Evolutionary conservation across 2,329 filamentous ascomycete genomes (phyloP).

Genomic region (Shiraia bambusicola): DNA sequence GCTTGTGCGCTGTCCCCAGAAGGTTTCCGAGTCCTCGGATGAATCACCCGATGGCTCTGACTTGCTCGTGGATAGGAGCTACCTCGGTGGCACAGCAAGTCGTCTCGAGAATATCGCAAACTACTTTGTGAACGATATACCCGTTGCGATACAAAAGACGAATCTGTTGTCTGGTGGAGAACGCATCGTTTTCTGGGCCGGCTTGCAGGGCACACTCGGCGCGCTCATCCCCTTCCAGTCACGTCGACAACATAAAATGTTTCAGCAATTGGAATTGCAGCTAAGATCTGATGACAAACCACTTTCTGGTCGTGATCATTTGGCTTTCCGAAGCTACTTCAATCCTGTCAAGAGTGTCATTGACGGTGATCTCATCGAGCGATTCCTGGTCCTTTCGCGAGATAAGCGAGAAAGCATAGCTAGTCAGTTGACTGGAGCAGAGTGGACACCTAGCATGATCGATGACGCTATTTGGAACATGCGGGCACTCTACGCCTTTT

Average conservation of each 20-base stretch:
- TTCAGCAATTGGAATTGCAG: conserved; percentile 89
- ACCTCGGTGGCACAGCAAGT: conserved; percentile 86
- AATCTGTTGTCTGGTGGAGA: conserved; percentile 87
- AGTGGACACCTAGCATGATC: conserved; percentile 74
- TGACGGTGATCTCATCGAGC: conserved; percentile 93
- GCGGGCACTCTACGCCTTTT: conserved; percentile 40
- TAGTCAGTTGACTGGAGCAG: conserved; percentile 78
- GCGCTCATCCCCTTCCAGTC: conserved; percentile 89
- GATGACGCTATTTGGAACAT: conserved; percentile 78
- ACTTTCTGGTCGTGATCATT: conserved; percentile 86
- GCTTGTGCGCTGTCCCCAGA: conserved; percentile 83
- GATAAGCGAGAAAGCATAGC: conserved; percentile 97
- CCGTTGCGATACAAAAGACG: conserved; percentile 85
- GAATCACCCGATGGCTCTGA: conserved; percentile 89
- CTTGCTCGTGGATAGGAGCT: conserved; percentile 84
- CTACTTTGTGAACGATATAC: conserved; percentile 88
- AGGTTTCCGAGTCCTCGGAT: conserved; percentile 85
- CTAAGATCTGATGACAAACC: conserved; percentile 77
- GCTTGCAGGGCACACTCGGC: conserved; percentile 90
- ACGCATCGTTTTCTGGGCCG: conserved; percentile 89
- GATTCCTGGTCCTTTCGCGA: conserved; percentile 77
- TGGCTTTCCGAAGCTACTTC: conserved; percentile 95
- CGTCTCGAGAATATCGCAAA: conserved; percentile 83
- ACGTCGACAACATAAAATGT: conserved; percentile 95
- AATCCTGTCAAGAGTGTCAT: conserved; percentile 95